Evolutionary conservation across 225 moss, liverwort and hornwort species (phyloP), one percentile per base, ranked within the genome.

Genomic region (Lunularia cruciata): DNA sequence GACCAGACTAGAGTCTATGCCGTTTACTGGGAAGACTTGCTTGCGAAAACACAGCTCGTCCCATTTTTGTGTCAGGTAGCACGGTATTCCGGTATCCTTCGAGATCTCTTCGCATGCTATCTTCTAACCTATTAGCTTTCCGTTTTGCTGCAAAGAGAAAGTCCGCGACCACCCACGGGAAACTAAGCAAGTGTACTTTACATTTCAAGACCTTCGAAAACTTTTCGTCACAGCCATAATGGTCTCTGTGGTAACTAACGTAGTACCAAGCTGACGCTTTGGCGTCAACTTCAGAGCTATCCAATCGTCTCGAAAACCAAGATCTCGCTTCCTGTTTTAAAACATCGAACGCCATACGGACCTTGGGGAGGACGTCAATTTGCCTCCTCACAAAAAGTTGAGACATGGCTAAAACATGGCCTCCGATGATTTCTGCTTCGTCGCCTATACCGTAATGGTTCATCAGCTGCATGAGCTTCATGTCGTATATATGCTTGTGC

Each of bases 211-310:
- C 77, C 8, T 73, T 72, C 6, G 78, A 85, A 39, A 64, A 73
- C 31, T 67, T 51, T 35, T 67, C 70, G 32, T 71, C 73, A 25
- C 18, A 38, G 15, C 26, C 39, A 55, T 43, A 40, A 47, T 83
- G 69, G 47, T 85, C 76, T 26, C 65, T 73, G 67, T 93, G 83
- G 39, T 93, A 93, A 0, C 89, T 86, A 6, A 79, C 88, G 72
- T 80, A 60, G 47, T 98, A 98, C 85, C 91, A 93, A 3, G 98
- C 98, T 23, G 93, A 98, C 5, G 93, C 98, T 76, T 88, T 98
- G 10, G 87, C 90, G 28, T 76, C 37, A 2, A 75, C 83, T 11
- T 84, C 82, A 39, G 71, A 13, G 13, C 34, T 32, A 30, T 67
- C 73, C 36, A 77, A 26, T 2, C 36, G 67, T 18, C 22, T 40